phyloP scores from a whole-genome alignment of 345 rosid genomes.

The Turnera subulata region DNA sequence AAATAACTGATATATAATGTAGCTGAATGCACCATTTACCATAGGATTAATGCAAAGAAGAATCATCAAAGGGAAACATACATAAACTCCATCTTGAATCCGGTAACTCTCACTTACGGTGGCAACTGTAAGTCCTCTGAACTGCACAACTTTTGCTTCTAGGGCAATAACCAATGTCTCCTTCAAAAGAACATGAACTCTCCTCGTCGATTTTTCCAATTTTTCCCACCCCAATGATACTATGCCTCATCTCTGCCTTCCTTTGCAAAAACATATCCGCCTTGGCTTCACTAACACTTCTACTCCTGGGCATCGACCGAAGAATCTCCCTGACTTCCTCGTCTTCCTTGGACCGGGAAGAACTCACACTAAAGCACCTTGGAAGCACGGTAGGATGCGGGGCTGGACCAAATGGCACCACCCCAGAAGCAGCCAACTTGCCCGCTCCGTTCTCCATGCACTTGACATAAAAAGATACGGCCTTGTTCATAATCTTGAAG shows the following conservation, averaged over 20 bases:
- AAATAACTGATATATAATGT: no score
- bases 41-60: no score
- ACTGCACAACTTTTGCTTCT: background rate
- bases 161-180: background rate
- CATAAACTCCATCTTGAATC: no score
- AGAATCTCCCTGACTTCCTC: background rate
- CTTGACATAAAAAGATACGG: background rate
- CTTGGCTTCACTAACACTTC: background rate
- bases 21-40: no score
- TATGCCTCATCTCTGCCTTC: conserved; percentile 1
- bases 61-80: no score
- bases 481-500: conserved; percentile 1
- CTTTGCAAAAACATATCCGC: background rate
- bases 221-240: conserved; percentile 1
- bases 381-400: background rate
- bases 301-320: background rate
- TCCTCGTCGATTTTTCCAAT: conserved; percentile 10
- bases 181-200: background rate
- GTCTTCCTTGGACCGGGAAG: background rate
- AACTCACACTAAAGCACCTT: background rate
- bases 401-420: background rate
- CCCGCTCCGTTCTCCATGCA: background rate
- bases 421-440: background rate
- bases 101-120: no score
- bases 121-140: background rate